These are phyloP conservation scores for Populus simonii DNA, from an alignment of 345 rosid genomes.

Conservation along the genomic window DNA sequence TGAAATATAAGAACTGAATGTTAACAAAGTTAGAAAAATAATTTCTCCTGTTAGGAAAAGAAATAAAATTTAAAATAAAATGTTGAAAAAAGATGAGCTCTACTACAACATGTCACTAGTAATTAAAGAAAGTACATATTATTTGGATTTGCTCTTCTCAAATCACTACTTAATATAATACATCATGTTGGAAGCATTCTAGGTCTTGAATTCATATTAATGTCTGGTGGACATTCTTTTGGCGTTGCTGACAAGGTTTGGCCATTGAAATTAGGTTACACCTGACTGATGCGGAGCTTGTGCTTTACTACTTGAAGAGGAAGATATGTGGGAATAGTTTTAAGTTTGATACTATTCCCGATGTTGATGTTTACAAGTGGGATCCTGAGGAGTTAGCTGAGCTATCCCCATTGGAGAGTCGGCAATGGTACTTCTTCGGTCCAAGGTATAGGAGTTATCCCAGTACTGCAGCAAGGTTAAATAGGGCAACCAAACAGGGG, in stretches of 20 bases:
- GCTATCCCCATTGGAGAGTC: conserved; percentile 46
- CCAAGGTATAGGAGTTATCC: conserved; percentile 85
- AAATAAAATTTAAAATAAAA: too few species aligned
- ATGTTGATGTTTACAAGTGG: conserved; percentile 81
- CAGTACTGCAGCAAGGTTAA: conserved; percentile 75
- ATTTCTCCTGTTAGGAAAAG: too few species aligned
- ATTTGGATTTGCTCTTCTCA: too few species aligned
- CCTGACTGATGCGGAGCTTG: conserved; percentile 87
- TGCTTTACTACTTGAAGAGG: conserved; percentile 69
- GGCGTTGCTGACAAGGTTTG: conserved; percentile 33
- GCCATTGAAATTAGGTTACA: conserved; percentile 92
- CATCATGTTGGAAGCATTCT: too few species aligned
- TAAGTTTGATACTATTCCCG: conserved; percentile 57
- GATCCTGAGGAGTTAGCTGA: conserved; percentile 94
- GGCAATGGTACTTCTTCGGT: conserved; percentile 91
- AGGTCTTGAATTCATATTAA: too few species aligned
- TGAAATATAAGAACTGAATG: too few species aligned
- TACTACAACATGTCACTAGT: too few species aligned
- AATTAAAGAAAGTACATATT: too few species aligned
- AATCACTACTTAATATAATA: too few species aligned
- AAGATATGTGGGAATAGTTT: conserved; percentile 61
- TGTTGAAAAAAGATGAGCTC: too few species aligned
- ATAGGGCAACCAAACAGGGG: conserved; percentile 66
- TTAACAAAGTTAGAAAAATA: too few species aligned
- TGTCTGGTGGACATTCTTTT: not conserved